Evolutionary conservation across 1,284 basidiomycete species (phyloP), one percentile per base, ranked within the genome.

Genomic region (Rhodotorula glutinis): DNA sequence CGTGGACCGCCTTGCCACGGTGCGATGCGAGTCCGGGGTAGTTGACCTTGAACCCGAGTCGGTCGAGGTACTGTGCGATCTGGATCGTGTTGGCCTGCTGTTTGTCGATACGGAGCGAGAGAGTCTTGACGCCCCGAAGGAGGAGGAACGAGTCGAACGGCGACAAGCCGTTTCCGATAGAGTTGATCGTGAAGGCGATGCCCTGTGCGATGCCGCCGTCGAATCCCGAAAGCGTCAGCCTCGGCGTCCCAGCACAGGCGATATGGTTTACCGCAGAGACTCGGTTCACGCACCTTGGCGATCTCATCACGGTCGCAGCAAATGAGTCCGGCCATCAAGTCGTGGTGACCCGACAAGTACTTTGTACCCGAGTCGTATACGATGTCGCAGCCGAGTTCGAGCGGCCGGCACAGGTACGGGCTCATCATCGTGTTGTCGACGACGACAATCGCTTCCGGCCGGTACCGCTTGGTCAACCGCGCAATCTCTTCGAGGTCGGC

Each of bases 371-470:
- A 95, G 80, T 99, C 96, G 78, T 98, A 98, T 23, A 97, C 94
- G 60, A 98, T 87, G 77, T 99, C 96, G 55, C 90, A 92, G 38
- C 96, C 96, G 69, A 96, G 88, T 77, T 98, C 92, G 60, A 98
- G 85, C 2, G 96, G 96, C 62, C 94, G 84, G 80, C 97, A 94
- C 25, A 98, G 84, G 80, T 98, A 98, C 16, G 96, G 96, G 76
- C 93, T 97, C 94, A 98, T 97, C 96, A 98, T 98, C 71, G 96
- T 98, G 80, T 99, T 99, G 80, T 99, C 96, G 30, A 94, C 92
- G 40, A 97, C 91, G 69, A 97, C 82, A 74, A 95, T 78, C 1
- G 92, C 92, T 74, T 89, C 83, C 25, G 70, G 89, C 25, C 89
- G 87, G 53, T 85, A 84, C 73, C 87, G 86, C 77, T 93, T 91